phyloP scores from a whole-genome alignment of 768 basidiomycete genomes.

The Porphyrellus cyaneotinctus region DNA sequence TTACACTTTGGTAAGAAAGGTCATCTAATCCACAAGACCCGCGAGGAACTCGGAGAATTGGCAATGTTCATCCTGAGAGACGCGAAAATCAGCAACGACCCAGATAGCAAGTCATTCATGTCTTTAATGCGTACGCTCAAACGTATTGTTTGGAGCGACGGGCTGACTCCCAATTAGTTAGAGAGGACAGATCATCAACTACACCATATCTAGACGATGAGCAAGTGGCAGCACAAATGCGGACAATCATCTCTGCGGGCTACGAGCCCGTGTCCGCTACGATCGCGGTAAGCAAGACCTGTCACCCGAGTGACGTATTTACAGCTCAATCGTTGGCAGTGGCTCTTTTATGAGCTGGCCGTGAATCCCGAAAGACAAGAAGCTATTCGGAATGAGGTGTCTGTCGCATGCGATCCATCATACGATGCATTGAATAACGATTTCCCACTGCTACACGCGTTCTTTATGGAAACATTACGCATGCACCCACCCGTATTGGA shows the following conservation, averaged over 20 bases:
- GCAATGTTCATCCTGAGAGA: slow-evolving; percentile 52
- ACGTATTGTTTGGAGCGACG: background rate
- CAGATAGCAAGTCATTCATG: slow-evolving; percentile 47
- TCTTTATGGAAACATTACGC: slow-evolving; percentile 58
- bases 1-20: slow-evolving; percentile 55
- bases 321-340: slow-evolving; percentile 35
- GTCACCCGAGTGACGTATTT: background rate
- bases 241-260: slow-evolving; percentile 59
- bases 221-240: slow-evolving; percentile 55
- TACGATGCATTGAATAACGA: slow-evolving; percentile 48
- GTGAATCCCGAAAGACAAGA: slow-evolving; percentile 48
- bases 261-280: slow-evolving; percentile 38
- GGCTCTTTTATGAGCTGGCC: slow-evolving; percentile 64
- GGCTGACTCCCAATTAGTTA: slow-evolving; percentile 27
- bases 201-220: slow-evolving; percentile 43
- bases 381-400: slow-evolving; percentile 53
- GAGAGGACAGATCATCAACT: slow-evolving; percentile 41
- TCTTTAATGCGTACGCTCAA: slow-evolving; percentile 46
- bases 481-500: slow-evolving; percentile 60
- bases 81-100: slow-evolving; percentile 43
- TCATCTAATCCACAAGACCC: slow-evolving; percentile 51
- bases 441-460: slow-evolving; percentile 55
- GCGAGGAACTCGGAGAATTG: slow-evolving; percentile 50
- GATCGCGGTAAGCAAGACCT: slow-evolving; percentile 27
- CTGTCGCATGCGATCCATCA: slow-evolving; percentile 42